Evolutionary conservation across 345 rosid species (phyloP).

Genomic region (Camelina laxa): DNA sequence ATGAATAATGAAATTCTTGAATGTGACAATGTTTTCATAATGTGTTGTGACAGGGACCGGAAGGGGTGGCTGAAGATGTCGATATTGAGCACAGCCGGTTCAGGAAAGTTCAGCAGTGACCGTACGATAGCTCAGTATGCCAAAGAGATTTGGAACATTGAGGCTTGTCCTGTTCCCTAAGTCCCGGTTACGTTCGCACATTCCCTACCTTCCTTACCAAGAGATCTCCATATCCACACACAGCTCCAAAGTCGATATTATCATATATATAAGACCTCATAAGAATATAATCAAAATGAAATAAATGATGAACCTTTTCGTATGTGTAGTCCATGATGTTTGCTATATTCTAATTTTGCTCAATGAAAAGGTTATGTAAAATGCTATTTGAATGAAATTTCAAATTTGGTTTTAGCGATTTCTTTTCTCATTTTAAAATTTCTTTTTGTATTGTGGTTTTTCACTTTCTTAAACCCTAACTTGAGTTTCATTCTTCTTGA

Average conservation of each 20-base stretch:
- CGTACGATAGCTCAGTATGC: constrained; percentile 88
- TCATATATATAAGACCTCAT: constrained; percentile 14
- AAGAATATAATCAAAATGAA: constrained; percentile 17
- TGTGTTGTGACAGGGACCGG: constrained; percentile 62
- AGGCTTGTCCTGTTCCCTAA: constrained; percentile 75
- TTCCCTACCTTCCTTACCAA: constrained; percentile 1
- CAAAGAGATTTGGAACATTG: constrained; percentile 86
- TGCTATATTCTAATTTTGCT: constrained; percentile 12
- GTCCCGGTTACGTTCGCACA: not conserved
- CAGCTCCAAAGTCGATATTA: constrained; percentile 5
- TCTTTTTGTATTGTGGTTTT: not conserved
- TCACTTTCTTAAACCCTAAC: too few species aligned
- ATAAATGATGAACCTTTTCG: constrained; percentile 27
- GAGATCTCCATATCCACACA: constrained; percentile 23
- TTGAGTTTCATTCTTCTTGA: too few species aligned
- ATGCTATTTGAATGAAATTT: not conserved
- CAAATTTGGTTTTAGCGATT: not conserved
- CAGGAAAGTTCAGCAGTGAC: constrained; percentile 93
- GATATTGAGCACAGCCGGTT: constrained; percentile 88
- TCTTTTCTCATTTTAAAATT: not conserved
- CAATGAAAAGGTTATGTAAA: constrained; percentile 9
- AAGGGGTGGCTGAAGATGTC: constrained; percentile 90
- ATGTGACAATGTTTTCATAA: constrained; percentile 1
- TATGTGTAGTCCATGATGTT: constrained; percentile 20
- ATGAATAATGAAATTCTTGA: not conserved